These are phyloP conservation scores for Pyrenula aspistea DNA, from an alignment of 495 filamentous ascomycete species.

Conservation along the genomic window DNA sequence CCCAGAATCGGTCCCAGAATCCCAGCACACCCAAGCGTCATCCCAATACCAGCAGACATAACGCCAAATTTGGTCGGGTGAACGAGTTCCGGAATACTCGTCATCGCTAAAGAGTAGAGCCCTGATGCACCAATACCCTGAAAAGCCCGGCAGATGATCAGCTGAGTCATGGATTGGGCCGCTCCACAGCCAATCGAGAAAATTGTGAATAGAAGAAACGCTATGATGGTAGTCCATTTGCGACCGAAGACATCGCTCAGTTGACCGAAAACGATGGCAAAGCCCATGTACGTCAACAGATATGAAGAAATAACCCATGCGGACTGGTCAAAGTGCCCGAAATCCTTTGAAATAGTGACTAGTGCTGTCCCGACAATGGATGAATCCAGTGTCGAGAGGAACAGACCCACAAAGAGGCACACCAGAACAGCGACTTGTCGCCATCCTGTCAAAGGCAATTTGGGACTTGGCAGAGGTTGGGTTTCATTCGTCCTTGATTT, in stretches of 20 bases:
- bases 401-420: conserved; percentile 38
- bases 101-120: conserved; percentile 35
- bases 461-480: no score
- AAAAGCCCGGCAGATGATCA: conserved; percentile 48
- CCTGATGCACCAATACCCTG: conserved; percentile 38
- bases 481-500: background rate
- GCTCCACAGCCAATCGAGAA: conserved; percentile 48
- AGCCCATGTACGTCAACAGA: conserved; percentile 35
- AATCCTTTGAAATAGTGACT: conserved; percentile 38
- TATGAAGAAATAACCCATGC: conserved; percentile 44
- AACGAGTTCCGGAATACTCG: conserved; percentile 27
- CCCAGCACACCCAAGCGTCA: conserved; percentile 16
- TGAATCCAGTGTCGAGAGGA: conserved; percentile 44
- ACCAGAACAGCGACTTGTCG: background rate
- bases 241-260: conserved; percentile 46
- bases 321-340: conserved; percentile 30
- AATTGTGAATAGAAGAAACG: conserved; percentile 38
- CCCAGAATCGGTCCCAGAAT: conserved; percentile 24
- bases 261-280: conserved; percentile 43
- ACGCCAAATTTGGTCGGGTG: conserved; percentile 49
- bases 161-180: conserved; percentile 39
- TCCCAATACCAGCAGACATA: conserved; percentile 37
- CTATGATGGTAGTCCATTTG: conserved; percentile 28
- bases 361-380: conserved; percentile 49
- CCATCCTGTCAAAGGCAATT: background rate